A percentile compares a stretch with the other conserved stretches of the same genome.
These are phyloP conservation scores for Botrytis medusae DNA, from an alignment of 2,329 filamentous ascomycete species.

Conservation along the genomic window DNA sequence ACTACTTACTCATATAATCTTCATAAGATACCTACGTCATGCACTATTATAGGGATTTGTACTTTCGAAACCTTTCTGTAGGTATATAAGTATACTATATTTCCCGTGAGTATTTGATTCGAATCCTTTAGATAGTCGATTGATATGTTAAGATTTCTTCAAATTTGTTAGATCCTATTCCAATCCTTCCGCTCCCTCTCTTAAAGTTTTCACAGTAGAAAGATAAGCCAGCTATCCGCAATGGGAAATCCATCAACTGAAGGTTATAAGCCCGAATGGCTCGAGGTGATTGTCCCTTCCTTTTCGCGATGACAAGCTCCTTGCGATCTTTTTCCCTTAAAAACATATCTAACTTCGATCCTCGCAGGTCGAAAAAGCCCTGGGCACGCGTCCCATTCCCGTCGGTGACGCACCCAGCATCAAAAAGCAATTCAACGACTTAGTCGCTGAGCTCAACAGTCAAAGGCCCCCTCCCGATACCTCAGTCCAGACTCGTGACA, in stretches of 20 bases:
- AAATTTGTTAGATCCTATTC: too few species aligned
- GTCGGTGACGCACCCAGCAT: constrained; percentile 27
- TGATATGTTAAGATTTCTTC: too few species aligned
- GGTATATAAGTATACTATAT: too few species aligned
- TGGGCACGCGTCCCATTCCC: constrained; percentile 28
- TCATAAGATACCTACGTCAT: too few species aligned
- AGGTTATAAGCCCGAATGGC: constrained; percentile 31
- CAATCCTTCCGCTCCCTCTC: too few species aligned
- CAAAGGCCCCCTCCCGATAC: constrained; percentile 29
- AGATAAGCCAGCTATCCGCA: not conserved
- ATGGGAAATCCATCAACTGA: constrained; percentile 21
- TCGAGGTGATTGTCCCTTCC: constrained; percentile 26
- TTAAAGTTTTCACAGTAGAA: too few species aligned
- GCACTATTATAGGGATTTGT: too few species aligned
- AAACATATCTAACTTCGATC: constrained; percentile 2
- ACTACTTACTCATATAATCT: too few species aligned
- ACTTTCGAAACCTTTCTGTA: too few species aligned
- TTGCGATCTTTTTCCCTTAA: not conserved
- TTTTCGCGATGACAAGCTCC: not conserved
- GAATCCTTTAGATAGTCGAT: too few species aligned
- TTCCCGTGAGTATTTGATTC: too few species aligned
- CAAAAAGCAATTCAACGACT: constrained; percentile 25
- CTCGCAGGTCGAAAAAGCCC: constrained; percentile 29
- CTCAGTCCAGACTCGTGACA: constrained; percentile 25
- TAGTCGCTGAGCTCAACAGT: constrained; percentile 22